Evolutionary conservation across 176 grass and related monocot species (phyloP).

Genomic region (Aegilops tauschii): DNA sequence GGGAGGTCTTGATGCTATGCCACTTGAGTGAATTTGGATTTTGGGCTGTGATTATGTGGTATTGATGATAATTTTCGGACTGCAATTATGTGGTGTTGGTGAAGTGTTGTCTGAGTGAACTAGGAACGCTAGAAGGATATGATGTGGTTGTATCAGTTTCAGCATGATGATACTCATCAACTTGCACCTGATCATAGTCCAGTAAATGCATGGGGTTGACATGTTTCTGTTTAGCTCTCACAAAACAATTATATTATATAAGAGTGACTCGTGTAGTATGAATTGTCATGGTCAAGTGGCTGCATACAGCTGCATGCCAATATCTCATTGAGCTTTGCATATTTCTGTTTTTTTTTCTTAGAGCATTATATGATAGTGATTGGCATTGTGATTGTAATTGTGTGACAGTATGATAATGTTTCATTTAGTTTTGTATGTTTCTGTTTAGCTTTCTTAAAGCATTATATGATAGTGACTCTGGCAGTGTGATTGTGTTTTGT

Average conservation of each 20-base stretch:
- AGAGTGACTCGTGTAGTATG: not conserved
- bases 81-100: not conserved
- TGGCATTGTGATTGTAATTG: not conserved
- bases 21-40: not conserved
- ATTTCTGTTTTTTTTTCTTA: not conserved
- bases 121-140: not conserved
- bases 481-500: not conserved
- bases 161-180: not conserved
- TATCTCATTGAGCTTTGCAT: not conserved
- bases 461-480: not conserved
- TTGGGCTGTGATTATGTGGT: not conserved
- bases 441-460: not conserved
- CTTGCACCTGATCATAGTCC: not conserved
- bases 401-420: not conserved
- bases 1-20: not conserved
- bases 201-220: not conserved
- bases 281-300: not conserved
- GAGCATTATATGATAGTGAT: not conserved
- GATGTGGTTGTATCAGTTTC: conserved; percentile 3
- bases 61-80: not conserved
- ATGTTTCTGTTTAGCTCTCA: not conserved
- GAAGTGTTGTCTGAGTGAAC: not conserved
- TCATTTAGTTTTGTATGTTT: not conserved
- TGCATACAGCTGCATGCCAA: not conserved
- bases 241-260: not conserved